These are phyloP conservation scores for Rubus idaeus DNA, from an alignment of 306 rosid genomes.

Conservation along the genomic window DNA sequence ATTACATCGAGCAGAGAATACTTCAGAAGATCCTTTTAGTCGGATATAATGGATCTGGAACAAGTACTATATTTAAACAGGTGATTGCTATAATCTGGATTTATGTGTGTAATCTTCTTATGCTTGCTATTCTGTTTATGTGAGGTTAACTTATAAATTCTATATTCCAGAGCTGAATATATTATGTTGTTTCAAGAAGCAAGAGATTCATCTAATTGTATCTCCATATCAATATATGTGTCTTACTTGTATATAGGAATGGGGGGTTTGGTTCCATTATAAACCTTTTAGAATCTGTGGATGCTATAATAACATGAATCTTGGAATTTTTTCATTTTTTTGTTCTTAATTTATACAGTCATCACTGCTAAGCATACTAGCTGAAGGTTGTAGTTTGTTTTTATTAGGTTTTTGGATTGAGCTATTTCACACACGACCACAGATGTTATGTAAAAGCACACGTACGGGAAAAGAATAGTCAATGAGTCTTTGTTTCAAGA, in stretches of 20 bases:
- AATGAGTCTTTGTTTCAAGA: background rate
- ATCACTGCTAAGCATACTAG: background rate
- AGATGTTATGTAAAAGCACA: background rate
- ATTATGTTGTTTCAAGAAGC: background rate
- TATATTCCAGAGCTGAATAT: slow-evolving; percentile 1
- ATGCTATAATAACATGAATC: background rate
- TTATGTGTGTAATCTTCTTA: slow-evolving; percentile 7
- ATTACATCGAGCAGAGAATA: slow-evolving; percentile 75
- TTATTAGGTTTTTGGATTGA: background rate
- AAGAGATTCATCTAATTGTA: background rate
- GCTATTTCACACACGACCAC: background rate
- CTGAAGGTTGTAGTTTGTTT: background rate
- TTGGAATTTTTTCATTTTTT: background rate
- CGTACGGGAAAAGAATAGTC: background rate
- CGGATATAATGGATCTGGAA: slow-evolving; percentile 89
- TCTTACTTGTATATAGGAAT: background rate
- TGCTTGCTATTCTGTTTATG: slow-evolving; percentile 23
- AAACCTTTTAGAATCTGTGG: background rate
- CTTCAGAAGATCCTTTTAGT: slow-evolving; percentile 92
- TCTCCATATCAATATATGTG: background rate
- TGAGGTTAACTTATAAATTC: background rate
- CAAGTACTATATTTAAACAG: slow-evolving; percentile 99
- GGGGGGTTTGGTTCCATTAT: background rate
- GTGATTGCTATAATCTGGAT: slow-evolving; percentile 38
- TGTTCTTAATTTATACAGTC: background rate